Evolutionary conservation across 352 stramenopile species (phyloP), one percentile per base, ranked within the genome.

Genomic region (Phytophthora sp.): DNA sequence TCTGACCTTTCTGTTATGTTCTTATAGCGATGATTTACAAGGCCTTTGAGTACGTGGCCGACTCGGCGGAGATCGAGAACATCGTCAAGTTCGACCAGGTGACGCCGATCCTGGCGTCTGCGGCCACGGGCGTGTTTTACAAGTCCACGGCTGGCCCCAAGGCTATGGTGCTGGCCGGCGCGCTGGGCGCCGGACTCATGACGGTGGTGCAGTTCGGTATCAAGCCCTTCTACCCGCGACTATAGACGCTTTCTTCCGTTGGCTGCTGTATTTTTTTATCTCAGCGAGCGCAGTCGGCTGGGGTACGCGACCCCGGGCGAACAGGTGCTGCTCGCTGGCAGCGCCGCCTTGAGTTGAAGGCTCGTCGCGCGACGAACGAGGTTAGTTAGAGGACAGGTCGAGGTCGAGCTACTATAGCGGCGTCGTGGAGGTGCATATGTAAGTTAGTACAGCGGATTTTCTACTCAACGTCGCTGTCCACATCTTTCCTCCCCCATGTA

Each of bases 101-200:
- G 48, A 90, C 86, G 45, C 87, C 87, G 10, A 92, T 95, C 62
- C 35, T 95, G 66, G 87, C 87, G 24, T 90, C 87, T 18, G 83
- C 83, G 18, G 85, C 87, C 9, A 95, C 87, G 0, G 87, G 87
- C 11, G 79, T 92, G 23, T 88, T 95, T 57, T 95, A 95, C 77
- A 94, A 94, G 65, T 92, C 87, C 20, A 95, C 87, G 61, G 84
- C 83, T 38, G 87, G 87, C 8, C 86, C 87, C 9, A 91, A 91
- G 62, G 81, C 87, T 1, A 95, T 95, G 78, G 66, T 95, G 35
- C 73, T 95, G 38, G 87, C 87, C n/a, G 84, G 84, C 26, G 84
- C 79, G 4, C 76, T 95, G 8, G 87, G 87, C 32, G 84, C 87
- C 11, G 81, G 86, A 7, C 69, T 94, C 59, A 95, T 95, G 87